Conservation (phyloP, 352 stramenopile genomes). For the Aphanomyces astaci region DNA sequence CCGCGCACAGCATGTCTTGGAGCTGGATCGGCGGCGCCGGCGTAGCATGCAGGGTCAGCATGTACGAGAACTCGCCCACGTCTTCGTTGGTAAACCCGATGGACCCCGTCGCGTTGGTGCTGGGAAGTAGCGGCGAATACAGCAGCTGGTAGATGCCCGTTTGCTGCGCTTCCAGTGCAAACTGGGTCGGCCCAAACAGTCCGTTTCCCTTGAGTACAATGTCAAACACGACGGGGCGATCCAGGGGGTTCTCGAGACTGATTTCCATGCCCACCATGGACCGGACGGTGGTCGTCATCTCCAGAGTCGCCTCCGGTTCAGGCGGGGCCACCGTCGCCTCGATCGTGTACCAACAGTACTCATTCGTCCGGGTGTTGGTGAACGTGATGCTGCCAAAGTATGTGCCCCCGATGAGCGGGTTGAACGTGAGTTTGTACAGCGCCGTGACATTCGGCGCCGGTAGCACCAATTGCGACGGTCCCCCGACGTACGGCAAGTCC, state of each 20-base stretch:
- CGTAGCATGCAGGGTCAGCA: constrained; percentile 69
- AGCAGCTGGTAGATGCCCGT: constrained; percentile 85
- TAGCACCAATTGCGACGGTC: constrained; percentile 46
- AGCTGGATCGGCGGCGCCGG: constrained; percentile 40
- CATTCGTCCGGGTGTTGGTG: constrained; percentile 62
- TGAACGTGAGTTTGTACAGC: constrained; percentile 82
- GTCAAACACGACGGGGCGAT: constrained; percentile 73
- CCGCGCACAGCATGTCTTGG: constrained; percentile 69
- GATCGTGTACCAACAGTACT: constrained; percentile 91
- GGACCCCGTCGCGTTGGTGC: constrained; percentile 51
- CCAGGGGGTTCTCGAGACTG: constrained; percentile 81
- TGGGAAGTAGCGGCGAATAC: constrained; percentile 82
- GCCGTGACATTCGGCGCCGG: constrained; percentile 25
- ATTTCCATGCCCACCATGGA: constrained; percentile 86
- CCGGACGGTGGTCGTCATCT: constrained; percentile 76
- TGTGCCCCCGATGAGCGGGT: constrained; percentile 79
- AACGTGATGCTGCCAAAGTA: constrained; percentile 93
- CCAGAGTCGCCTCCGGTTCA: constrained; percentile 67
- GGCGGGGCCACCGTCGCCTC: constrained; percentile 75
- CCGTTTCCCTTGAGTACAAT: constrained; percentile 82
- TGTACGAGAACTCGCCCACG: constrained; percentile 93
- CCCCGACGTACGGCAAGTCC: constrained; percentile 85
- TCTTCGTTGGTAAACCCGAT: constrained; percentile 86
- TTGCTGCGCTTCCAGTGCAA: constrained; percentile 61
- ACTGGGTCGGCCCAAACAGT: constrained; percentile 65